These are phyloP conservation scores for Schizothecium vesticola DNA, from an alignment of 495 filamentous ascomycete species.

Conservation along the genomic window DNA sequence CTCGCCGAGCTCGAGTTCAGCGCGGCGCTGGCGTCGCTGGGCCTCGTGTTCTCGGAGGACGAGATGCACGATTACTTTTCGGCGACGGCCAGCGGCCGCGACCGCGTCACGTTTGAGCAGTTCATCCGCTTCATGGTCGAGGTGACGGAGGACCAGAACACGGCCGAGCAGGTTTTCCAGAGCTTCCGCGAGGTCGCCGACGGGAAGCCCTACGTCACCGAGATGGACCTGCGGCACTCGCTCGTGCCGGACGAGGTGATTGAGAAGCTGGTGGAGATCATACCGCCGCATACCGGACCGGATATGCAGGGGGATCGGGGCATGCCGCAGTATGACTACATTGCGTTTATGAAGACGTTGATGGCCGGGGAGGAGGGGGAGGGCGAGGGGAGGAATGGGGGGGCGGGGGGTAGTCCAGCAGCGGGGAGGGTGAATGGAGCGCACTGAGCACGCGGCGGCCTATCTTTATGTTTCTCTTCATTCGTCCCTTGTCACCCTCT, in stretches of 20 bases:
- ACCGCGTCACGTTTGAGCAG: conserved; percentile 90
- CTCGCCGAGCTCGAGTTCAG: conserved; percentile 94
- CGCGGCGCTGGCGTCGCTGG: conserved; percentile 86
- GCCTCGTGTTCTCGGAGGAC: conserved; percentile 87
- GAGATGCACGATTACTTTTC: conserved; percentile 94
- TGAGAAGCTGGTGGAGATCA: conserved; percentile 79
- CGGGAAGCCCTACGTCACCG: conserved; percentile 97
- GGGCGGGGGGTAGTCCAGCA: neutral
- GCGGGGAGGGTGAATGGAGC: conserved; percentile 5
- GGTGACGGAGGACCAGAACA: conserved; percentile 97
- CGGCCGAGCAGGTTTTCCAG: conserved; percentile 95
- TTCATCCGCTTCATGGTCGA: conserved; percentile 99
- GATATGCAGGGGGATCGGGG: conserved; percentile 74
- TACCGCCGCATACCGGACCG: conserved; percentile 74
- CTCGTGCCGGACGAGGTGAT: conserved; percentile 94
- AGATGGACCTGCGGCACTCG: conserved; percentile 90
- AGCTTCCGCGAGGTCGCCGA: conserved; percentile 95
- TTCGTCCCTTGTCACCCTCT: neutral
- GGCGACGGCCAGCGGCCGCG: conserved; percentile 66
- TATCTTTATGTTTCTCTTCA: neutral
- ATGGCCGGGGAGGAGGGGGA: conserved; percentile 28
- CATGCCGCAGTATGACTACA: conserved; percentile 80
- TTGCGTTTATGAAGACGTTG: conserved; percentile 85
- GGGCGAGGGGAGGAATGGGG: neutral
- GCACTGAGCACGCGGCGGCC: neutral